These are phyloP conservation scores for Obba rivulosa DNA, from an alignment of 768 basidiomycete species.

Conservation along the genomic window DNA sequence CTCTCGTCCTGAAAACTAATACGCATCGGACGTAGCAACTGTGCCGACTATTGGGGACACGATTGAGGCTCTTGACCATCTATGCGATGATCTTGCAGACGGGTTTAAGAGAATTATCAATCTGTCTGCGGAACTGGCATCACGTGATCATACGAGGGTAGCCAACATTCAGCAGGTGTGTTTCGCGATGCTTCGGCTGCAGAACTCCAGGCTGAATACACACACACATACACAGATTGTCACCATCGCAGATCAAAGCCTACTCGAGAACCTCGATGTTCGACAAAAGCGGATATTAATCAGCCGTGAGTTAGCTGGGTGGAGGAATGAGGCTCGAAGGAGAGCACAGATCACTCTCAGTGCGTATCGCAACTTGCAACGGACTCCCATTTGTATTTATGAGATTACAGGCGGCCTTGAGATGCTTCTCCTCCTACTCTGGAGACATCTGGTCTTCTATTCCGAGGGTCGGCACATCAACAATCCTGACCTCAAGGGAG, in stretches of 20 bases:
- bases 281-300: constrained; percentile 64
- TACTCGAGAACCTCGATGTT: constrained; percentile 64
- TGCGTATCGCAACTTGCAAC: constrained; percentile 25
- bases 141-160: constrained; percentile 64
- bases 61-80: constrained; percentile 57
- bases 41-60: constrained; percentile 74
- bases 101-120: constrained; percentile 63
- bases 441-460: constrained; percentile 76
- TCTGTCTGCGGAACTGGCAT: constrained; percentile 63
- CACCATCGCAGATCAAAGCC: constrained; percentile 42
- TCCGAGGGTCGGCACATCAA: constrained; percentile 32
- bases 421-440: constrained; percentile 73
- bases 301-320: constrained; percentile 52
- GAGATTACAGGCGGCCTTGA: constrained; percentile 54
- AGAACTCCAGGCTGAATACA: constrained; percentile 7
- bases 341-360: constrained; percentile 54
- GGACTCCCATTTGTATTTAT: not conserved
- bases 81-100: constrained; percentile 55
- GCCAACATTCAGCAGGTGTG: constrained; percentile 71
- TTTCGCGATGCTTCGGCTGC: not conserved
- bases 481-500: constrained; percentile 37
- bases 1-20: not conserved
- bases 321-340: constrained; percentile 33
- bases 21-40: constrained; percentile 45
- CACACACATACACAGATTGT: constrained; percentile 35